A percentile compares a stretch with the other conserved stretches of the same genome.
Conservation (phyloP, 495 filamentous ascomycete genomes). For the Hypoxylon perforatum region DNA sequence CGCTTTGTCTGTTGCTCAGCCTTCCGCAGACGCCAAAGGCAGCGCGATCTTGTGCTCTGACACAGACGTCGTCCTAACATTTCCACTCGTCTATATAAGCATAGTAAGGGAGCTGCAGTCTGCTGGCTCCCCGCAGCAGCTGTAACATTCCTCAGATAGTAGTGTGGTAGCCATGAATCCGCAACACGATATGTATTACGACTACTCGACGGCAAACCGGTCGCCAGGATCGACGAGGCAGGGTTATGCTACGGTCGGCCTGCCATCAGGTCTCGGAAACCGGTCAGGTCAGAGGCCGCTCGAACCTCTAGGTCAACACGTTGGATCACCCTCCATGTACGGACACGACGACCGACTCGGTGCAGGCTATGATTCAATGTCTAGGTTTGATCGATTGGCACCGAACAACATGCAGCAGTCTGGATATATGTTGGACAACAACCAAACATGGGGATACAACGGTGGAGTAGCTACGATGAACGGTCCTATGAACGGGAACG, state of each 20-base stretch:
- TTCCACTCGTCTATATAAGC: conserved; percentile 40
- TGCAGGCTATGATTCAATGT: conserved; percentile 59
- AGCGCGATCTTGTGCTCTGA: conserved; percentile 7
- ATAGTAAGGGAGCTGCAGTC: conserved; percentile 47
- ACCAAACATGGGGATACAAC: conserved; percentile 64
- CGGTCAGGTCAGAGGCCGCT: conserved; percentile 69
- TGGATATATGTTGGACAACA: conserved; percentile 56
- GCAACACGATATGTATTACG: conserved; percentile 62
- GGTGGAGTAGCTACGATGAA: conserved; percentile 58
- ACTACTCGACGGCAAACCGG: conserved; percentile 50
- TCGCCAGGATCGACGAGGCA: conserved; percentile 58
- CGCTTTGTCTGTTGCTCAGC: conserved; percentile 23
- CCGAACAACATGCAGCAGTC: conserved; percentile 48
- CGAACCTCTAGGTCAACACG: conserved; percentile 51
- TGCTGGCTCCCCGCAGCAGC: conserved; percentile 48
- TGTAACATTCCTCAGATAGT: conserved; percentile 35
- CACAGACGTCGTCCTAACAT: conserved; percentile 18
- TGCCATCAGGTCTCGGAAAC: conserved; percentile 70
- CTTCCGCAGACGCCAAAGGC: conserved; percentile 11
- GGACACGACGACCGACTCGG: conserved; percentile 58
- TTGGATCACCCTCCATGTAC: conserved; percentile 62
- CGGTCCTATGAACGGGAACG: conserved; percentile 59
- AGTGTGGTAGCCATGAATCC: conserved; percentile 64
- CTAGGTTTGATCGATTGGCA: conserved; percentile 66
- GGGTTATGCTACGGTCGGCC: conserved; percentile 60